Conservation (phyloP, 2,329 filamentous ascomycete species). For the Alternaria gansuensis region DNA sequence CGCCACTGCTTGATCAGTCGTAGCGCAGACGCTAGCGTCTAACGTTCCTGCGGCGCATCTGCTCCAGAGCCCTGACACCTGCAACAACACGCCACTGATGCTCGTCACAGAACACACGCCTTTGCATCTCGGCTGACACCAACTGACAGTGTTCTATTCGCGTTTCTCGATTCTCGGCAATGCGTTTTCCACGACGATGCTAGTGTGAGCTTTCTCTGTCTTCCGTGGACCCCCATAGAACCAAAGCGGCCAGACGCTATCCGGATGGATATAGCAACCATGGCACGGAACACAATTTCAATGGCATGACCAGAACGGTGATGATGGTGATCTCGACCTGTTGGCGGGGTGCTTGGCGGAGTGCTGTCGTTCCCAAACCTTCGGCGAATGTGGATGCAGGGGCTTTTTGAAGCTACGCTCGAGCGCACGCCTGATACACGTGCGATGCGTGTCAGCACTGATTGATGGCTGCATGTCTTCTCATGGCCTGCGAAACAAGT, state of each 20-base stretch:
- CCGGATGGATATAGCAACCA: constrained; percentile 15
- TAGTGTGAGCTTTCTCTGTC: constrained; percentile 24
- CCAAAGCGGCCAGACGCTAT: constrained; percentile 21
- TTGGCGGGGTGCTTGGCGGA: constrained; percentile 37
- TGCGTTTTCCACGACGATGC: constrained; percentile 26
- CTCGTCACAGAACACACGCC: constrained; percentile 12
- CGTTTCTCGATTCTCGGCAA: constrained; percentile 19
- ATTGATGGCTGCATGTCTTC: constrained; percentile 19
- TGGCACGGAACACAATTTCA: constrained; percentile 7
- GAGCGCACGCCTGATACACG: constrained; percentile 32
- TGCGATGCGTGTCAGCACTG: constrained; percentile 25
- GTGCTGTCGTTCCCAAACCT: constrained; percentile 30
- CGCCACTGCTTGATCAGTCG: constrained; percentile 14
- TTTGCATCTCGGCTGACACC: constrained; percentile 17
- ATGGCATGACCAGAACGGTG: constrained; percentile 15
- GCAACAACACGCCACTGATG: constrained; percentile 32
- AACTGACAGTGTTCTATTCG: constrained; percentile 15
- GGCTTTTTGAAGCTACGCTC: constrained; percentile 26
- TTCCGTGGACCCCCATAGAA: constrained; percentile 18
- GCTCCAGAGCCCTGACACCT: constrained; percentile 29
- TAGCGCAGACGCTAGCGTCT: constrained; percentile 26
- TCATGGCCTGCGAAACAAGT: constrained; percentile 40
- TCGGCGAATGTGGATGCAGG: constrained; percentile 31
- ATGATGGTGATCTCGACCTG: constrained; percentile 18
- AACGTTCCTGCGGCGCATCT: constrained; percentile 34